Evolutionary conservation across 1,139 yeast genomes (phyloP).

Genomic region (Sugiyamaella castrensis): DNA sequence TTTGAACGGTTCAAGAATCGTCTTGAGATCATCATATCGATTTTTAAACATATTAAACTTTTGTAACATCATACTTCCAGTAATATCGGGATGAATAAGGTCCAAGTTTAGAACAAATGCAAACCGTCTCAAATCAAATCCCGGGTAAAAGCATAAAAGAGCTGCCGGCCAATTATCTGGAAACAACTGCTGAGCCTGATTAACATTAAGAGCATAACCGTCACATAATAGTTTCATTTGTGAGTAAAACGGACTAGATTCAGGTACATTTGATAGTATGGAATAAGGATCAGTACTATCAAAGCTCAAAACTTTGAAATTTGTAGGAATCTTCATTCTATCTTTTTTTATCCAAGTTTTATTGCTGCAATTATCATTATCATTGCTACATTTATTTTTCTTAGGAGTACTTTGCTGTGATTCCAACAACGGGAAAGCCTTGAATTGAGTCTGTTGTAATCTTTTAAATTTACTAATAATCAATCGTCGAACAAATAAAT

Average conservation of each 20-base stretch:
- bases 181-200: not conserved
- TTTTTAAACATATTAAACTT: constrained; percentile 1
- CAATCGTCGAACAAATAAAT: constrained; percentile 4
- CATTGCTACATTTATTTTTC: too few relatives aligned
- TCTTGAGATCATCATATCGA: constrained; percentile 3
- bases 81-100: constrained; percentile 15
- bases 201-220: constrained; percentile 9
- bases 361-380: too few relatives aligned
- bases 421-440: not conserved
- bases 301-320: constrained; percentile 15
- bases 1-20: not conserved
- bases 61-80: constrained; percentile 12
- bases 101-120: constrained; percentile 13
- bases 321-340: not conserved
- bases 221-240: constrained; percentile 15
- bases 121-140: constrained; percentile 12
- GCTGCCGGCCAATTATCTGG: constrained; percentile 19
- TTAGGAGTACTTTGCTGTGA: not conserved
- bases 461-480: constrained; percentile 3
- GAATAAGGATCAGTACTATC: constrained; percentile 12
- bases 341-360: not conserved
- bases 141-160: constrained; percentile 7
- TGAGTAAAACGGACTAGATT: constrained; percentile 10
- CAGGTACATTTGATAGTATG: constrained; percentile 18
- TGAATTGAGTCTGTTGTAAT: not conserved